Evolutionary conservation across 257 asterid species (phyloP).

Genomic region (Gynochthodes officinalis): DNA sequence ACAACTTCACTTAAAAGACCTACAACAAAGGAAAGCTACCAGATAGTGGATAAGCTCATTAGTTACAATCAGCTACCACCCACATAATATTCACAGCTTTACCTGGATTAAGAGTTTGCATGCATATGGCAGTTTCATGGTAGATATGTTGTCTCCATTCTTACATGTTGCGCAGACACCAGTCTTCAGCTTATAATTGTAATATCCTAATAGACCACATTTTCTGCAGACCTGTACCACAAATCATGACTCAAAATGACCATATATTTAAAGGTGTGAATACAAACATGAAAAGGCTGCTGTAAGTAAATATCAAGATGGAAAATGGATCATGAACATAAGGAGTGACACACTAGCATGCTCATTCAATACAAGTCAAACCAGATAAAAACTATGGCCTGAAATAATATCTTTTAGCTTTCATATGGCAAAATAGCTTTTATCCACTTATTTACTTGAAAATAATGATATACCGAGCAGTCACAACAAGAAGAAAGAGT

Average conservation of each 20-base stretch:
- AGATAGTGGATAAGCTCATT: neutral
- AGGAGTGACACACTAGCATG: neutral
- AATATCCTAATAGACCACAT: conserved; percentile 94
- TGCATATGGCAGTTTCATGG: conserved; percentile 98
- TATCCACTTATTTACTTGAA: neutral
- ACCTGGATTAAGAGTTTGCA: conserved; percentile 99
- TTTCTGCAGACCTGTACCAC: conserved; percentile 70
- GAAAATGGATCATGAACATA: neutral
- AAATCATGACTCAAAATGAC: neutral
- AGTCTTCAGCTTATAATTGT: conserved; percentile 59
- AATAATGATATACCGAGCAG: neutral
- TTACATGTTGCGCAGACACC: conserved; percentile 83
- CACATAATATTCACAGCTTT: conserved; percentile 6
- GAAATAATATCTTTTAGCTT: neutral
- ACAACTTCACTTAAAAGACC: neutral
- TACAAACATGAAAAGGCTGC: neutral
- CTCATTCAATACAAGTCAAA: neutral
- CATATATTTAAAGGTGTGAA: neutral
- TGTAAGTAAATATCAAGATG: neutral
- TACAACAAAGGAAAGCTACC: neutral
- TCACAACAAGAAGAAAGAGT: neutral
- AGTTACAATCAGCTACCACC: neutral
- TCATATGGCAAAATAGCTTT: neutral
- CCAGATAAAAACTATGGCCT: neutral
- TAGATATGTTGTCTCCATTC: conserved; percentile 80